Percentiles rank a stretch among this genome's conserved stretches.
Evolutionary conservation across 305 asterid genomes (phyloP).

Genomic region (Fraxinus baroniana): DNA sequence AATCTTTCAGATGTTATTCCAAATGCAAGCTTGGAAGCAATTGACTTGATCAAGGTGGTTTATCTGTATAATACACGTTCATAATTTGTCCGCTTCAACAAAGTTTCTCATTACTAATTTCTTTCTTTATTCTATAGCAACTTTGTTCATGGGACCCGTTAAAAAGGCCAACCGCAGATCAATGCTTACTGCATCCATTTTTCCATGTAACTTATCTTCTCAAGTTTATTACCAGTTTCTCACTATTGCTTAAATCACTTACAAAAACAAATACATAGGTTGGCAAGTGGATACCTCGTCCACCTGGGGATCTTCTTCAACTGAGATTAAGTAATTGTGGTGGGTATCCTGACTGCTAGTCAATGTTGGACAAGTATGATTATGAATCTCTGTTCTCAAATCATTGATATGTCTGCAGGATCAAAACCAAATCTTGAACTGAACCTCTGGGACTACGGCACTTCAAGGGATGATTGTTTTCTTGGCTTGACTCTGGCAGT

Average conservation of each 20-base stretch:
- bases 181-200: conserved; percentile 87
- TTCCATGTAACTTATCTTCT: conserved; percentile 57
- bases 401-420: conserved; percentile 41
- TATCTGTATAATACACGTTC: conserved; percentile 2
- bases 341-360: conserved; percentile 28
- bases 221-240: conserved; percentile 20
- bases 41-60: conserved; percentile 82
- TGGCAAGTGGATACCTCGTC: conserved; percentile 56
- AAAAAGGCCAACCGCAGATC: conserved; percentile 91
- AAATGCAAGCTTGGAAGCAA: conserved; percentile 81
- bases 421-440: conserved; percentile 92
- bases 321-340: conserved; percentile 56
- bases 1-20: conserved; percentile 72
- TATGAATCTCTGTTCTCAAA: conserved; percentile 19
- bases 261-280: conserved; percentile 49
- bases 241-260: conserved; percentile 28
- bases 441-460: conserved; percentile 86
- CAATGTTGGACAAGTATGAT: conserved; percentile 20
- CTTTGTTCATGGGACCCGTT: conserved; percentile 95
- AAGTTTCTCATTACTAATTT: conserved; percentile 12
- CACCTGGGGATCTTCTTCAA: conserved; percentile 63
- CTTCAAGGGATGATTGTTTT: conserved; percentile 69
- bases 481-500: conserved; percentile 95
- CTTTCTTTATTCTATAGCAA: conserved; percentile 52
- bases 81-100: conserved; percentile 4